These are phyloP conservation scores for Talaromyces thailandensis DNA, from an alignment of 495 filamentous ascomycete genomes.

Conservation along the genomic window DNA sequence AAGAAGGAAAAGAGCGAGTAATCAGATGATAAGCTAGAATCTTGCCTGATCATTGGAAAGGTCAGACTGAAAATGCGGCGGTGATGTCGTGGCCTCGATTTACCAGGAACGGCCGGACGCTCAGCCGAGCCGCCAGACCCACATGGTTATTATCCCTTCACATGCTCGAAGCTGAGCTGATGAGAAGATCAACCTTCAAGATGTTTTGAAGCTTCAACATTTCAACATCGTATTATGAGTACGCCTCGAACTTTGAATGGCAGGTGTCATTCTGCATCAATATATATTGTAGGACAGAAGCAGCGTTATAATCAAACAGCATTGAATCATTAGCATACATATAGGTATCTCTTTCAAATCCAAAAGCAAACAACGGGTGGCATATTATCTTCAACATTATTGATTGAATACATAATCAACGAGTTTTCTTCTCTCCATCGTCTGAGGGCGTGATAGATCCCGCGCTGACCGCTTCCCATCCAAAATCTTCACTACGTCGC, in stretches of 20 bases:
- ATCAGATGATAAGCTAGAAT: background rate
- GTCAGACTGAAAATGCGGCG: background rate
- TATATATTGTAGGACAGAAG: no score
- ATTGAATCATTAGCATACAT: background rate
- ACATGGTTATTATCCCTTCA: no score
- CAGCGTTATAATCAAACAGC: background rate
- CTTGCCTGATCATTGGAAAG: background rate
- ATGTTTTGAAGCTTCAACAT: no score
- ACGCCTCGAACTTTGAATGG: no score
- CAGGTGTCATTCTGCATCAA: no score
- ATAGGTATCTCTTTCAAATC: background rate
- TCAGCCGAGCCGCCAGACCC: no score
- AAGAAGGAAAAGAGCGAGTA: background rate
- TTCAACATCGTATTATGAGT: background rate
- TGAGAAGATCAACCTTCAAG: no score
- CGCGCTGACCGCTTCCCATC: conserved; percentile 39
- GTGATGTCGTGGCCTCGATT: background rate
- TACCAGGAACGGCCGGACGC: no score
- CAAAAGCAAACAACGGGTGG: background rate
- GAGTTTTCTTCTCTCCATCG: conserved; percentile 32
- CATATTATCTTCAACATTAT: background rate
- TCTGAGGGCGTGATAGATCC: conserved; percentile 35
- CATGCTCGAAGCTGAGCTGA: no score
- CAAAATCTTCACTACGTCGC: conserved; percentile 50
- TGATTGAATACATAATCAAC: background rate